Evolutionary conservation across 495 filamentous ascomycete genomes (phyloP), one percentile per base, ranked within the genome.

Genomic region (Hypoxylon fuscum): DNA sequence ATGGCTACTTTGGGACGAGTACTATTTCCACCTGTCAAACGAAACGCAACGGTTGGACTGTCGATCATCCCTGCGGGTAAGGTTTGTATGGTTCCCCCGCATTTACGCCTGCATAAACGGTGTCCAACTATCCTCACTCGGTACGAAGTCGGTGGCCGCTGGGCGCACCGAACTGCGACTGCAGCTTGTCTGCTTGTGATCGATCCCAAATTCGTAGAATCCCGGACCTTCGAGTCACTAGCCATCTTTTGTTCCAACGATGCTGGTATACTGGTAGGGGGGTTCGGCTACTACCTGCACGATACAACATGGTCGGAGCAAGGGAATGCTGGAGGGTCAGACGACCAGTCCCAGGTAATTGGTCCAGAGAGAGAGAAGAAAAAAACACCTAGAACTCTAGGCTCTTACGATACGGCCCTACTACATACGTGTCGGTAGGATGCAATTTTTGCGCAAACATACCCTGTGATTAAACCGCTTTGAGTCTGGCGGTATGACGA

Each of bases 11-110:
- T 57, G 35, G 53, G 52, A 47, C 41, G 46, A 54, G 29, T 62
- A 48, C 35, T 32, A 54, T 57, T 54, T 54, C 53, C 17, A 66
- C 38, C 52, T 56, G 52, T 62, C 53, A 54, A 57, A 14, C 21
- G 43, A 50, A 58, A 54, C 49, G 53, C 43, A 64, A 37, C 47
- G 11, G 35, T 57, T 66, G 63, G 63, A 49, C 63, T 53, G 63
- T 49, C 57, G 63, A 66, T 66, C 63, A 66, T 66, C 63, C 63
- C 47, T 66, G 62, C 56, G 62, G 47, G 57, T 57, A 56, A 46
- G 55, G 55, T 52, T 45, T 48, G 45, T 55, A 51, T 59, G 40
- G 47, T 29, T 66, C 56, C 63, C 63, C 63, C 63, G 57, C 63
- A 66, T 66, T 52, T 58, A 62, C 52, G 44, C 47, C 41, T 53